Evolutionary conservation across 2,329 filamentous ascomycete species (phyloP).

Genomic region (Westerdykella aurantiaca): DNA sequence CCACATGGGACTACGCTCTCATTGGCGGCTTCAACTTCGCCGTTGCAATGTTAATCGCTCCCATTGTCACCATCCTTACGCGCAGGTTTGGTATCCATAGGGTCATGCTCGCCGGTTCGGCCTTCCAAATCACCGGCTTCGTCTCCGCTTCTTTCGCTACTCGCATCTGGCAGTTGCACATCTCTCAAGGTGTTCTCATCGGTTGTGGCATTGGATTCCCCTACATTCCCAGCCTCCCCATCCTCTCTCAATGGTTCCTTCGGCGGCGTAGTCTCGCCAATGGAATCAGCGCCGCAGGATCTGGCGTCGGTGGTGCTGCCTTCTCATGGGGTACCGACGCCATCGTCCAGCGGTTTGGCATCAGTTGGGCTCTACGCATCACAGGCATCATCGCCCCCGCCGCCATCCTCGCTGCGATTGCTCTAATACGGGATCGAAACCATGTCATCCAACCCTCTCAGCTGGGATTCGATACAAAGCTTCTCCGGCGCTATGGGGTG

Average conservation of each 20-base stretch:
- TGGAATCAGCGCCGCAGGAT: constrained; percentile 37
- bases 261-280: constrained; percentile 37
- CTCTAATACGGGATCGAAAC: constrained; percentile 31
- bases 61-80: constrained; percentile 26
- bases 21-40: constrained; percentile 39
- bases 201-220: constrained; percentile 39
- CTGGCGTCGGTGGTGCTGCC: constrained; percentile 38
- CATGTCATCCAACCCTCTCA: constrained; percentile 29
- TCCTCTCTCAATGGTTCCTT: constrained; percentile 42
- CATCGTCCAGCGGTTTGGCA: constrained; percentile 33
- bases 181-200: constrained; percentile 39
- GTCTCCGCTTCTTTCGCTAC: constrained; percentile 37
- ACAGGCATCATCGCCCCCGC: constrained; percentile 31
- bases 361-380: constrained; percentile 40
- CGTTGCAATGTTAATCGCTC: constrained; percentile 31
- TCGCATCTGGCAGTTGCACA: constrained; percentile 38
- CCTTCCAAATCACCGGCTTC: constrained; percentile 32
- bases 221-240: constrained; percentile 35
- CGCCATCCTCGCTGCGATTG: constrained; percentile 25
- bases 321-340: constrained; percentile 27
- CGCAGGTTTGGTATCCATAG: constrained; percentile 20
- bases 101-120: constrained; percentile 28
- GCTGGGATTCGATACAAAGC: constrained; percentile 31
- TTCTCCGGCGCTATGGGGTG: constrained; percentile 34
- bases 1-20: constrained; percentile 36